Evolutionary conservation across 2,329 filamentous ascomycete genomes (phyloP), one percentile per base, ranked within the genome.

Genomic region (Sporothrix pseudoabietina): DNA sequence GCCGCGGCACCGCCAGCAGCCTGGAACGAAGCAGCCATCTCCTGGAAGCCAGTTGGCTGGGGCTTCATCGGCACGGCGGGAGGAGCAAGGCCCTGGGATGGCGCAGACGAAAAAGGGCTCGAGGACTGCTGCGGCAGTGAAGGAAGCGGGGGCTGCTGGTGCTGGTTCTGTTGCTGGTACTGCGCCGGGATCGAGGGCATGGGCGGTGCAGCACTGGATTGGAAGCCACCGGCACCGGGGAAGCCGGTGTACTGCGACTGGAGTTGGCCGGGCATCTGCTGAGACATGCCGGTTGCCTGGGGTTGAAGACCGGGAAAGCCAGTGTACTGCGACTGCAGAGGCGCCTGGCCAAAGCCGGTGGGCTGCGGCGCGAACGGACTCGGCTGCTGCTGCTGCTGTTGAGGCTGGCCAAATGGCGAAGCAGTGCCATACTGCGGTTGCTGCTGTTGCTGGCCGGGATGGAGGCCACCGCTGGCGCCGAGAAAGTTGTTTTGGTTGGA

Each of bases 401-500:
- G 84, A n/a, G 35, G 71, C 75, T 83, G 84, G 74, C 82, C 83
- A 72, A 79, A 78, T 69, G 81, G 81, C 79, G 87, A 86, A 75
- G 86, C 83, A 79, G 83, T 82, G 77, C 85, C 86, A 84, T 85
- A 88, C 77, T 49, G 73, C 57, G 55, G 70, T n/a, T 65, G 71
- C 49, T 52, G 89, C 79, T 88, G 89, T 79, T 87, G 89, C 76
- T 86, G 86, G 76, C 88, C 88, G 71, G 92, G 92, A 75, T 90
- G 92, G 81, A 91, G 89, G 85, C 87, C 91, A 80, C 91, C 93
- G 84, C 73, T 71, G 49, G 90, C 92, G 82, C 94, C 94, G 79
- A 97, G 84, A 82, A 91, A 98, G 76, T 92, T 91, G 85, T 92
- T 97, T 77, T 93, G 92, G 81, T 91, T 93, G 77, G 94, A 96